Conservation (phyloP, 306 rosid species). For the Acacia acuminata region DNA sequence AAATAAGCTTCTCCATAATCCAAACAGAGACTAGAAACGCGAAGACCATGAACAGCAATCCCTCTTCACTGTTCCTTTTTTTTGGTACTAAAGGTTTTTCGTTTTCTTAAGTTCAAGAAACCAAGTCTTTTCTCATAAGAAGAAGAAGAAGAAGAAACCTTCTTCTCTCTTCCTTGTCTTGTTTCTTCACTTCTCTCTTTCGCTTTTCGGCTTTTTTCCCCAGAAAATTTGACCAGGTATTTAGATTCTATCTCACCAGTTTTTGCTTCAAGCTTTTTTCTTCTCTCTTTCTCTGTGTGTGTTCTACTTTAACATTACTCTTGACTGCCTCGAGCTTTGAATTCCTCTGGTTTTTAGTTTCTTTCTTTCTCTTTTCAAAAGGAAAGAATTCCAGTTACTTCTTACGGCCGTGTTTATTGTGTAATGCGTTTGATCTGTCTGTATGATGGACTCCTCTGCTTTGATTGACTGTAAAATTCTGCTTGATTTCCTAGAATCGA, state of each 20-base stretch:
- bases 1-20: too few relatives aligned
- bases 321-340: not conserved
- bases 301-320: constrained; percentile 17
- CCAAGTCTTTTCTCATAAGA: not conserved
- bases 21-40: too few relatives aligned
- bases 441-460: not conserved
- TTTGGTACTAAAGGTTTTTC: too few relatives aligned
- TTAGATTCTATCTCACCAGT: constrained; percentile 12
- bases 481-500: constrained; percentile 15
- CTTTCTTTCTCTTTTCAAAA: not conserved
- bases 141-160: not conserved
- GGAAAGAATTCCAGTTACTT: not conserved
- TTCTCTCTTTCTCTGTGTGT: not conserved
- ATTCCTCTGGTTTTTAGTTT: not conserved
- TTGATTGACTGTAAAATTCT: not conserved
- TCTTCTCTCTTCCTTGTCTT: not conserved
- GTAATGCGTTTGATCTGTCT: constrained; percentile 46
- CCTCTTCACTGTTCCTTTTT: too few relatives aligned
- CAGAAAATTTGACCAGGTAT: constrained; percentile 47
- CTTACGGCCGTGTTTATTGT: not conserved
- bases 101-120: not conserved
- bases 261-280: not conserved
- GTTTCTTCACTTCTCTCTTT: not conserved
- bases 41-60: too few relatives aligned
- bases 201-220: constrained; percentile 51